Evolutionary conservation across 2,329 filamentous ascomycete genomes (phyloP), one percentile per base, ranked within the genome.

Genomic region (Penicillium sp.): DNA sequence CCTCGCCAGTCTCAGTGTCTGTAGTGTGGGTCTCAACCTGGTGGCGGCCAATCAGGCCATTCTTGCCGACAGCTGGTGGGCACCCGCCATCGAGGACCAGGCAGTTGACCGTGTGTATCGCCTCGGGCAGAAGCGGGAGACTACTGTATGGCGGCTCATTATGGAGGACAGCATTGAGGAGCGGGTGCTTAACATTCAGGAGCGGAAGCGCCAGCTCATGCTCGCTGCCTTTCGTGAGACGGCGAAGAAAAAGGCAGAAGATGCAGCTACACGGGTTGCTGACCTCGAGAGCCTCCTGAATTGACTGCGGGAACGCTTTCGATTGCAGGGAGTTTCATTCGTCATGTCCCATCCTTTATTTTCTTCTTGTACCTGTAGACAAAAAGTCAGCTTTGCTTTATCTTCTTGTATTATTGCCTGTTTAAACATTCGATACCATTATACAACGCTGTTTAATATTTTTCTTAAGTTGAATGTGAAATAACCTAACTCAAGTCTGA

Each of bases 51-150:
- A 93, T 54, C 89, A 89, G 5, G 87, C 94, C 43, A 81, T 95
- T 31, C 73, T 95, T 14, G 79, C 81, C 0, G 89, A 95, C 63
- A 86, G 80, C 43, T 95, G 87, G 89, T 95, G 89, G 86, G 88
- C 89, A 1, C 89, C 89, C 0, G 88, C 88, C 1, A 93, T 95
- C 39, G 89, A 95, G 64, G 88, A 94, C 53, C 89, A 95, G 61
- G 90, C 90, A 3, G 77, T 94, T 2, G 89, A 95, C 59, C 83
- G 89, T 4, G 88, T 95, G 5, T 87, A 95, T 60, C 78, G 89
- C 0, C 74, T 95, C 0, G 89, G 89, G 0, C 90, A 95, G 68
- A 90, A 77, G 48, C 78, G 85, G 25, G 77, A 83, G 45, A 89
- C 84, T 0, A 89, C 80, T 1, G 83, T 94, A 1, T 93, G 87